Conservation (phyloP, 2,329 filamentous ascomycete species). For the Aspergillus brunneoviolaceus region DNA sequence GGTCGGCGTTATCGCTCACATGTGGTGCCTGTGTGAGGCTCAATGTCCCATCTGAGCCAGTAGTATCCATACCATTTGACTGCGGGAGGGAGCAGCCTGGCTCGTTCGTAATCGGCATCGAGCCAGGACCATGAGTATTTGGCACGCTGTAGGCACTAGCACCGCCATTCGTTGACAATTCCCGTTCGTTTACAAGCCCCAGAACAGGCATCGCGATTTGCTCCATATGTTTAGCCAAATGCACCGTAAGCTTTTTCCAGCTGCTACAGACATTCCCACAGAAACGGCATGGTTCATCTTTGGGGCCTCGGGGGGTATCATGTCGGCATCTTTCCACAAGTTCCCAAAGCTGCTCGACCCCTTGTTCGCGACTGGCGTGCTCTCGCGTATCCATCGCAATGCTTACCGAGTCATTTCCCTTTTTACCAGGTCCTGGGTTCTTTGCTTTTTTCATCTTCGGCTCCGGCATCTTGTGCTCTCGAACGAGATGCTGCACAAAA, state of each 20-base stretch:
- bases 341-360: constrained; percentile 67
- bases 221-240: constrained; percentile 92
- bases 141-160: constrained; percentile 12
- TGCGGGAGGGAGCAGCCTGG: constrained; percentile 11
- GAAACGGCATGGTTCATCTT: constrained; percentile 81
- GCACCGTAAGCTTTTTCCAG: constrained; percentile 94
- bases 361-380: constrained; percentile 31
- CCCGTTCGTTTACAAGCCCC: constrained; percentile 46
- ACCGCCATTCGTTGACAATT: constrained; percentile 28
- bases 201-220: constrained; percentile 82
- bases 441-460: constrained; percentile 74
- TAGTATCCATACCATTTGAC: constrained; percentile 8
- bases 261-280: constrained; percentile 76
- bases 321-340: constrained; percentile 75
- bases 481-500: constrained; percentile 86
- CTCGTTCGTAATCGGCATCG: constrained; percentile 10
- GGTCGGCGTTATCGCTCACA: constrained; percentile 5
- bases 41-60: constrained; percentile 8
- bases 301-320: constrained; percentile 64
- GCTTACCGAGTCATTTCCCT: constrained; percentile 42
- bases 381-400: constrained; percentile 22
- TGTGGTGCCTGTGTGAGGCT: constrained; percentile 15
- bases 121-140: constrained; percentile 5
- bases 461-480: constrained; percentile 83
- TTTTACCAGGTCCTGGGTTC: constrained; percentile 52